These are phyloP conservation scores for Daldinia bambusicola DNA, from an alignment of 495 filamentous ascomycete species.

Conservation along the genomic window DNA sequence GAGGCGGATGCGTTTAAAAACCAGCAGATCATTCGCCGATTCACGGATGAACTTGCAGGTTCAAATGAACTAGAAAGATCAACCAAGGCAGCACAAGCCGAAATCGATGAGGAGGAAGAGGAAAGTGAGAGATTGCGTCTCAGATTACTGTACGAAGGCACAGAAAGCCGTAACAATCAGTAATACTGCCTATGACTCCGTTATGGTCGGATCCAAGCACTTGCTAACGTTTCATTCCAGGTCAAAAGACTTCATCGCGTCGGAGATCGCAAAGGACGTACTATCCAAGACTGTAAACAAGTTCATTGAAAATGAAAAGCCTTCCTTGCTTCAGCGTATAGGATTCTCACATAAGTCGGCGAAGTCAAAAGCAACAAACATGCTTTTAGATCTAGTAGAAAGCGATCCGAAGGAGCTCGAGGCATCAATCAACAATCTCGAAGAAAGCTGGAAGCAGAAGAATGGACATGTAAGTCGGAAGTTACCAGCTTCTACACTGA, in stretches of 20 bases:
- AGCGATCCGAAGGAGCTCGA: constrained; percentile 7
- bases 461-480: constrained; percentile 9
- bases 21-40: constrained; percentile 12
- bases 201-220: not conserved
- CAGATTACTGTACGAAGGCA: constrained; percentile 1
- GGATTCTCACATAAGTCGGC: constrained; percentile 12
- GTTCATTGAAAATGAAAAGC: constrained; percentile 17
- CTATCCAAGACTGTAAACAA: constrained; percentile 14
- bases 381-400: constrained; percentile 10
- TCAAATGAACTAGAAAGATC: constrained; percentile 12
- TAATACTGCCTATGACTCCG: constrained; percentile 6
- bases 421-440: constrained; percentile 5
- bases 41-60: constrained; percentile 12
- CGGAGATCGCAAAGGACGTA: constrained; percentile 6
- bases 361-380: not conserved
- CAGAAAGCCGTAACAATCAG: constrained; percentile 1
- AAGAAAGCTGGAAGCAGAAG: constrained; percentile 14
- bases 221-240: not conserved
- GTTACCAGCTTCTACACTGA: not conserved
- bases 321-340: constrained; percentile 14
- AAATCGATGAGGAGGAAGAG: constrained; percentile 11
- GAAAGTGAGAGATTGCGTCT: constrained; percentile 5
- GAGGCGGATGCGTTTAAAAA: not conserved
- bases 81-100: constrained; percentile 13
- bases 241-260: constrained; percentile 9